Base-by-base conservation (phyloP, 768 basidiomycete species). In the Amanita fuliginea region DNA sequence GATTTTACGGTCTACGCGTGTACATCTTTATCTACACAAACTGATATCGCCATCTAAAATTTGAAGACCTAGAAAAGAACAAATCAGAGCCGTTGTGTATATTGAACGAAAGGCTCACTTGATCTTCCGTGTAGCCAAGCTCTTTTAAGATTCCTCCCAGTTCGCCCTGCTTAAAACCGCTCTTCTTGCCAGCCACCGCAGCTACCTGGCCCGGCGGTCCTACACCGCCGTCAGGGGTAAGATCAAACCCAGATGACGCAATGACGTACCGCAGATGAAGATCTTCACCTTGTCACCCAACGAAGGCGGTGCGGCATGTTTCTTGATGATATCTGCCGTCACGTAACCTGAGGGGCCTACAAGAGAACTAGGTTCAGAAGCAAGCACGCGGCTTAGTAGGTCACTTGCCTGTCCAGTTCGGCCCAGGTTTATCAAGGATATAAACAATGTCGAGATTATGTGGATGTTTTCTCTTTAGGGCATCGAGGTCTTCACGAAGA, bases 121-220 rank as follows among this genome's bases (percentile, higher is more conserved):
- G 92, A 14, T 89, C 84, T 54, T 79, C 74, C 7, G 72, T 82
- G 63, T 95, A 99, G 33, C 90, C 92, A 72, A 81, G 63, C 55
- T 93, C 85, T 66, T 88, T 89, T 42, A 98, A 73, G n/a, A 84
- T 67, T 39, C 94, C 93, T 13, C 74, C 75, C 16, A 96, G 60
- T 53, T 79, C 77, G 21, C 93, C 94, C 65, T 96, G 93, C 66
- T 87, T 80, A 71, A 75, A 78, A 13, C 90, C 89, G 3, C 79
- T 83, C 70, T 98, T 98, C 64, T 85, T 80, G 14, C 96, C 96
- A 46, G 88, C 81, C 51, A 98, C 56, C 2, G 90, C 78, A n/a
- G 74, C 74, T n/a, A 97, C 86, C 64, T 96, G 93, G 4, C 76
- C 78, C 10, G 93, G 95, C 10, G 90, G 90, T 6, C 89, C 85